Conservation (phyloP, 805 yeast species). For the Metschnikowia gruessii region DNA sequence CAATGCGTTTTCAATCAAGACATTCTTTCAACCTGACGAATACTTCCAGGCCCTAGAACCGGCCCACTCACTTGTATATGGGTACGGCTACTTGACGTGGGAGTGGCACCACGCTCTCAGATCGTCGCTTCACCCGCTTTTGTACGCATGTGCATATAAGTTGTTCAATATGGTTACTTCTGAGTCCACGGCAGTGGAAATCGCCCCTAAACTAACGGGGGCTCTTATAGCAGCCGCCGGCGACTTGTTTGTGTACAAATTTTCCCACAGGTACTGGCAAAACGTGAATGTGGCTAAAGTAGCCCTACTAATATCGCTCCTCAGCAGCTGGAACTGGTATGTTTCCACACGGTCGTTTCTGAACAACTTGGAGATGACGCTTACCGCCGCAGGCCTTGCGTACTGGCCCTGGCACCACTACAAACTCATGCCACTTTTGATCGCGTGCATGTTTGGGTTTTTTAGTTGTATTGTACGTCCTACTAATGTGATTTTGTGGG, state of each 20-base stretch:
- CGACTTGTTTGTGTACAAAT: conserved; percentile 56
- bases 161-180: conserved; percentile 25
- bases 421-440: conserved; percentile 20
- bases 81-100: conserved; percentile 89
- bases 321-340: conserved; percentile 80
- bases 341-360: conserved; percentile 80
- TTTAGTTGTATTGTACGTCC: conserved; percentile 76
- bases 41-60: conserved; percentile 92
- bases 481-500: conserved; percentile 79
- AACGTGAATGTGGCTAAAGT: conserved; percentile 35
- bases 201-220: conserved; percentile 67
- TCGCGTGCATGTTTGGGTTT: conserved; percentile 52
- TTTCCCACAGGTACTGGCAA: conserved; percentile 40
- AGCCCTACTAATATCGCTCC: conserved; percentile 50
- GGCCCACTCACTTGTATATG: conserved; percentile 71
- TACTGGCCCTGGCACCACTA: conserved; percentile 64
- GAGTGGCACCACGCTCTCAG: conserved; percentile 82
- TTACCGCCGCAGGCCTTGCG: conserved; percentile 63
- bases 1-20: conserved; percentile 61
- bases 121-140: conserved; percentile 73
- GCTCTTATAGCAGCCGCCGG: conserved; percentile 69
- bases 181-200: conserved; percentile 32
- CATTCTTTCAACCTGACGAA: conserved; percentile 96
- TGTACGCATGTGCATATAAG: conserved; percentile 51
- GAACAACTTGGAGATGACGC: conserved; percentile 72